Conservation (phyloP, 2,329 filamentous ascomycete genomes). For the Zymoseptoria tritici region DNA sequence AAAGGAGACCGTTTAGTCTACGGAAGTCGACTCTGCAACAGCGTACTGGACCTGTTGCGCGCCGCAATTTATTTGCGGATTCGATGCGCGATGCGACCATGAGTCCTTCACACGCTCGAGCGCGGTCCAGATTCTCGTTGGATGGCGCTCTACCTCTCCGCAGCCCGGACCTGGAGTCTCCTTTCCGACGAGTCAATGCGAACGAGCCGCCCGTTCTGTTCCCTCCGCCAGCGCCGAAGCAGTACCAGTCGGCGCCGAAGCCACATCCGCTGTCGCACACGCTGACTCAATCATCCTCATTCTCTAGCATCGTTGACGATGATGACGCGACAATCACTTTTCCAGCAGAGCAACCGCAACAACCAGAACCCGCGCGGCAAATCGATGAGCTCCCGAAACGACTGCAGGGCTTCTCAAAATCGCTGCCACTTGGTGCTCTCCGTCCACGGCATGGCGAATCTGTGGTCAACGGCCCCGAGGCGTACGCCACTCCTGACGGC, state of each 20-base stretch:
- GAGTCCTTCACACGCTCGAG: slow-evolving; percentile 24
- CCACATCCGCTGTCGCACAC: slow-evolving; percentile 81
- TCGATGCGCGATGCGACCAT: slow-evolving; percentile 18
- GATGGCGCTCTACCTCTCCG: slow-evolving; percentile 67
- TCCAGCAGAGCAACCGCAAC: not conserved
- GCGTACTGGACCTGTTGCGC: slow-evolving; percentile 49
- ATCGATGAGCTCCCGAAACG: slow-evolving; percentile 45
- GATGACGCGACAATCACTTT: not conserved
- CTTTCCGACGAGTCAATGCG: slow-evolving; percentile 49
- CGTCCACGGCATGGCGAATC: slow-evolving; percentile 43
- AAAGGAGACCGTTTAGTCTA: slow-evolving; percentile 39
- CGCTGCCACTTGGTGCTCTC: slow-evolving; percentile 60
- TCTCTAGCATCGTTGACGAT: slow-evolving; percentile 56
- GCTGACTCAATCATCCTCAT: slow-evolving; percentile 78
- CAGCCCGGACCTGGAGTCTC: slow-evolving; percentile 60
- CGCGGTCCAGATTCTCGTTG: slow-evolving; percentile 62
- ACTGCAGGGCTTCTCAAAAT: slow-evolving; percentile 61
- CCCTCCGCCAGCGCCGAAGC: slow-evolving; percentile 25
- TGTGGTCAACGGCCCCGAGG: slow-evolving; percentile 34
- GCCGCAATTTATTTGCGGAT: slow-evolving; percentile 33
- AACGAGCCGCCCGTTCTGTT: slow-evolving; percentile 50
- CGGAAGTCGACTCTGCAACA: slow-evolving; percentile 84
- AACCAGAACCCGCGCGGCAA: slow-evolving; percentile 2
- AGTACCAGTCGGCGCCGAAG: slow-evolving; percentile 34
- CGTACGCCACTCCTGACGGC: slow-evolving; percentile 65